A percentile compares a stretch with the other conserved stretches of the same genome.
These are phyloP conservation scores for Blastocystis sp. DNA, from an alignment of 352 stramenopile genomes.

Conservation along the genomic window DNA sequence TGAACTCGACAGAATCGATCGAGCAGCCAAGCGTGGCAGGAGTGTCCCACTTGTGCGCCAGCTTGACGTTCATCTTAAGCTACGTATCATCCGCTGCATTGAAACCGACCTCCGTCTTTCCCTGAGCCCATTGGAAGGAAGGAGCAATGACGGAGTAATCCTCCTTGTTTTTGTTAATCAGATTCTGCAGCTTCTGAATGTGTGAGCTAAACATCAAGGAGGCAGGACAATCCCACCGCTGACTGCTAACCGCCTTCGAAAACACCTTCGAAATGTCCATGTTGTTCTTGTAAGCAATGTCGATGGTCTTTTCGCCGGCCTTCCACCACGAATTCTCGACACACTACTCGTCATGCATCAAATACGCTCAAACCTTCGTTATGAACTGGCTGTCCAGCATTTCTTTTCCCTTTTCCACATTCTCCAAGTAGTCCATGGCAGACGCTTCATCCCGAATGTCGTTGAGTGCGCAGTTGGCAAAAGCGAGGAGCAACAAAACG, in stretches of 20 bases:
- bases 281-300: conserved; percentile 36
- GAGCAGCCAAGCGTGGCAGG: conserved; percentile 59
- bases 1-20: conserved; percentile 52
- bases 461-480: not conserved
- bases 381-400: conserved; percentile 29
- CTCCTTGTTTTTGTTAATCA: conserved; percentile 70
- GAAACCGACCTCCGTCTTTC: conserved; percentile 41
- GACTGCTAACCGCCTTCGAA: conserved; percentile 28
- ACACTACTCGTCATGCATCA: conserved; percentile 9
- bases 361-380: not conserved
- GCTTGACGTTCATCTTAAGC: conserved; percentile 69
- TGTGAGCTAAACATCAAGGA: not conserved
- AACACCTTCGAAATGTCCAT: conserved; percentile 64
- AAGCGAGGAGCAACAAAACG: not conserved
- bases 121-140: conserved; percentile 68
- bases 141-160: conserved; percentile 54
- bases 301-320: conserved; percentile 64
- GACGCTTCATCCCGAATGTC: not conserved
- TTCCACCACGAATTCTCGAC: conserved; percentile 69
- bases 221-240: not conserved
- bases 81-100: not conserved
- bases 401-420: conserved; percentile 42
- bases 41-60: conserved; percentile 68
- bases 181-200: conserved; percentile 63
- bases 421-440: conserved; percentile 29